phyloP scores from a whole-genome alignment of 2,329 filamentous ascomycete genomes.

The Phoma herbarum region DNA sequence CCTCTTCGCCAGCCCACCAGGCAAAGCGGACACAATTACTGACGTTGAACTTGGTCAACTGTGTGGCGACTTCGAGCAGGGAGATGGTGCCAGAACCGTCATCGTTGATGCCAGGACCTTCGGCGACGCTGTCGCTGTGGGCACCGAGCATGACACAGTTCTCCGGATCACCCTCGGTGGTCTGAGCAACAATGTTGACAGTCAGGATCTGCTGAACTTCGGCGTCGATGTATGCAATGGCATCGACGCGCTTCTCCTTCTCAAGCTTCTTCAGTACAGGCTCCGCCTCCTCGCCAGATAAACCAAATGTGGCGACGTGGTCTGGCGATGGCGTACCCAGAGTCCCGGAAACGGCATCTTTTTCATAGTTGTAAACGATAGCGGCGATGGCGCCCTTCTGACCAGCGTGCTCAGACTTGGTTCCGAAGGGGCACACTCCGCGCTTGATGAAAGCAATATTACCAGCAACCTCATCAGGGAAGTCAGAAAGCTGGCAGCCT shows the following conservation, averaged over 20 bases:
- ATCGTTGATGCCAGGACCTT: slow-evolving; percentile 55
- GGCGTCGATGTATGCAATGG: slow-evolving; percentile 58
- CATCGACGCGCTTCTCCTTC: slow-evolving; percentile 58
- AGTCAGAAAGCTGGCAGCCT: slow-evolving; percentile 61
- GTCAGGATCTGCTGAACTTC: slow-evolving; percentile 61
- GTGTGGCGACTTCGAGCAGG: slow-evolving; percentile 52
- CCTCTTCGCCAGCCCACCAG: slow-evolving; percentile 53
- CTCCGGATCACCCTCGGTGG: slow-evolving; percentile 49
- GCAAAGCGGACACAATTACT: slow-evolving; percentile 53
- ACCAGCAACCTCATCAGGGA: slow-evolving; percentile 65
- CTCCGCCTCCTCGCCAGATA: slow-evolving; percentile 69
- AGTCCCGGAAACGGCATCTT: slow-evolving; percentile 69
- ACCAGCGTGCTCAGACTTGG: slow-evolving; percentile 75
- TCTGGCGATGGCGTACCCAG: slow-evolving; percentile 68
- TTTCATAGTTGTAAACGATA: slow-evolving; percentile 78
- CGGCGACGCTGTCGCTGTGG: slow-evolving; percentile 53
- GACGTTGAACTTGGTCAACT: slow-evolving; percentile 52
- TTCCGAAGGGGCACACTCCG: slow-evolving; percentile 75
- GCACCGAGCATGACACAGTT: slow-evolving; percentile 54
- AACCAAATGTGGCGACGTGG: slow-evolving; percentile 74
- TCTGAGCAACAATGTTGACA: slow-evolving; percentile 54
- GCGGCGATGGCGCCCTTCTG: slow-evolving; percentile 75
- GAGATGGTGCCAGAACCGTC: slow-evolving; percentile 52
- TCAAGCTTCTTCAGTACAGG: slow-evolving; percentile 60
- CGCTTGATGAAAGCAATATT: slow-evolving; percentile 77